Conservation (phyloP, 129 eudicot species). For the Apium graveolens region DNA sequence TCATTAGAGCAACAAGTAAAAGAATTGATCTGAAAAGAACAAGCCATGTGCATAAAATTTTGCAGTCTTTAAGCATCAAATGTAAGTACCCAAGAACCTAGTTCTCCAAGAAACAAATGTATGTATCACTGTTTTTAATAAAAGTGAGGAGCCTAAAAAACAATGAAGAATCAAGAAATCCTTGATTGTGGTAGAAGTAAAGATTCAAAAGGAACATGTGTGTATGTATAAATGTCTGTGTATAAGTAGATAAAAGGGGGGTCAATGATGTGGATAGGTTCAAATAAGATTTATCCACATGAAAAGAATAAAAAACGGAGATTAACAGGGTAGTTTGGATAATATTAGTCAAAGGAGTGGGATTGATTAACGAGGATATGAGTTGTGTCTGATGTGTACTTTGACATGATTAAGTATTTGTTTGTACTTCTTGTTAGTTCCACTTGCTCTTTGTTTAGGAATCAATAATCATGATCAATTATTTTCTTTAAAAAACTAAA, state of each 20-base stretch:
- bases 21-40: slow-evolving; percentile 38
- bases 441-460: not conserved
- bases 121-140: not conserved
- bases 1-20: slow-evolving; percentile 39
- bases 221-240: not conserved
- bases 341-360: not conserved
- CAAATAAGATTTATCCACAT: slow-evolving; percentile 14
- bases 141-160: not conserved
- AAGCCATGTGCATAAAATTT: slow-evolving; percentile 40
- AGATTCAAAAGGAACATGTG: not conserved
- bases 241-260: not conserved
- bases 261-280: slow-evolving; percentile 12
- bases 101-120: not conserved
- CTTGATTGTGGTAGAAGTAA: not conserved
- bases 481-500: not conserved
- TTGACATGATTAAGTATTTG: not conserved
- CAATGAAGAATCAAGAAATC: not conserved
- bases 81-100: not conserved
- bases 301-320: not conserved
- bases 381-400: not conserved
- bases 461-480: not conserved
- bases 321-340: not conserved
- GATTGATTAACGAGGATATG: not conserved
- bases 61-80: not conserved
- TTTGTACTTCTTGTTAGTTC: not conserved